Evolutionary conservation across 768 basidiomycete genomes (phyloP).

Genomic region (Lyophyllum semitale): DNA sequence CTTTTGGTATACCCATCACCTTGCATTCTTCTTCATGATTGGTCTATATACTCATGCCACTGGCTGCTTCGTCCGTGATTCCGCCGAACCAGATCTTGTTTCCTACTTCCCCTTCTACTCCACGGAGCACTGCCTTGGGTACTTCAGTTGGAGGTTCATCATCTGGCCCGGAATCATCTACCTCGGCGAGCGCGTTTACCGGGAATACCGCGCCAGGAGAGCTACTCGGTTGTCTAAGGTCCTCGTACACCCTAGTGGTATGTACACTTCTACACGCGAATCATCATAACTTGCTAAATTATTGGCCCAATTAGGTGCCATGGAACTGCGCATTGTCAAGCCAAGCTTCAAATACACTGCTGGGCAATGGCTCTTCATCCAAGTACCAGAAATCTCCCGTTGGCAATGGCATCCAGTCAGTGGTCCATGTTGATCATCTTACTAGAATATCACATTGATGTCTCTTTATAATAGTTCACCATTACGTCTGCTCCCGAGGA

Average conservation of each 20-base stretch:
- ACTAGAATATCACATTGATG: constrained; percentile 2
- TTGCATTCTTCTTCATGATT: constrained; percentile 93
- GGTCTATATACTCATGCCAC: constrained; percentile 88
- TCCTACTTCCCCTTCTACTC: constrained; percentile 84
- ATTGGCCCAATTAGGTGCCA: constrained; percentile 56
- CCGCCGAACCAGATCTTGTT: constrained; percentile 69
- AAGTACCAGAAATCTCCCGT: constrained; percentile 81
- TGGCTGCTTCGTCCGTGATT: constrained; percentile 93
- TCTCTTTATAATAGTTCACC: constrained; percentile 62
- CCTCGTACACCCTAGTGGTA: constrained; percentile 86
- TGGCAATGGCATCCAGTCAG: constrained; percentile 96
- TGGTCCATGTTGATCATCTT: constrained; percentile 15
- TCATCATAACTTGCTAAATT: background rate
- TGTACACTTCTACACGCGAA: constrained; percentile 20
- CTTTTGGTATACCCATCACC: constrained; percentile 97
- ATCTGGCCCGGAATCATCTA: constrained; percentile 93
- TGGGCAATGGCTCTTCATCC: constrained; percentile 91
- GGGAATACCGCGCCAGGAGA: constrained; percentile 79
- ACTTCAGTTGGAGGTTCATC: constrained; percentile 86
- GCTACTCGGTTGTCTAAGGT: constrained; percentile 83
- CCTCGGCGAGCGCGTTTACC: constrained; percentile 82
- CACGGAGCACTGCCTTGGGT: constrained; percentile 87
- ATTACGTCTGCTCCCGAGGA: constrained; percentile 96
- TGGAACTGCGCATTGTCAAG: constrained; percentile 93
- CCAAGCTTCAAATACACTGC: constrained; percentile 90